Evolutionary conservation across 139 green algal species (phyloP).

Genomic region (Coelastrella sp.): DNA sequence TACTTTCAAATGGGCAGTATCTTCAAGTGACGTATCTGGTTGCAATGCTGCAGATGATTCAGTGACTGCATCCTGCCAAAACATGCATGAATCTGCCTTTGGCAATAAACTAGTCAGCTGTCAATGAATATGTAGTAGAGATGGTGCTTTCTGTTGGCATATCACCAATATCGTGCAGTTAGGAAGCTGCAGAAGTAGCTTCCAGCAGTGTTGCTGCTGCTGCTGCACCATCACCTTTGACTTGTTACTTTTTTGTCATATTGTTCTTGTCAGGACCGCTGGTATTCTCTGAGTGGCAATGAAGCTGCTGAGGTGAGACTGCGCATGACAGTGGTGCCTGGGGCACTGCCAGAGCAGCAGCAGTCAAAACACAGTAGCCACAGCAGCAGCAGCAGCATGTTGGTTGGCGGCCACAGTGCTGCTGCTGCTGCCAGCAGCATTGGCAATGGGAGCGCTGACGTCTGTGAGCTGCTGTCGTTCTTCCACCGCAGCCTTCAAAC

Average conservation of each 20-base stretch:
- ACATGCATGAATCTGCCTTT: too few relatives aligned
- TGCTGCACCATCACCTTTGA: too few relatives aligned
- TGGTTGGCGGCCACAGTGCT: background rate
- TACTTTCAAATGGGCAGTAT: too few relatives aligned
- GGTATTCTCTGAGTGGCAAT: constrained; percentile 54
- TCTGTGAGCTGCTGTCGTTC: constrained; percentile 50
- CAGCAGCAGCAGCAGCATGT: background rate
- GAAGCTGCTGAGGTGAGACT: constrained; percentile 56
- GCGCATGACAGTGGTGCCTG: constrained; percentile 54
- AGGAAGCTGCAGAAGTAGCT: background rate
- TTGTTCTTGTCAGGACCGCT: constrained; percentile 56
- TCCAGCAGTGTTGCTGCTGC: background rate
- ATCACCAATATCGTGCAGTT: background rate
- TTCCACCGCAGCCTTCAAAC: constrained; percentile 28
- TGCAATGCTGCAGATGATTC: too few relatives aligned
- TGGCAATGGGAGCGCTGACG: constrained; percentile 21
- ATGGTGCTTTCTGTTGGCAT: too few relatives aligned
- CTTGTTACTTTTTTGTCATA: too few relatives aligned
- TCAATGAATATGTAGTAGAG: too few relatives aligned
- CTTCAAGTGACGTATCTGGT: too few relatives aligned
- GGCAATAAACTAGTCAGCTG: too few relatives aligned
- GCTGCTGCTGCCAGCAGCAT: background rate
- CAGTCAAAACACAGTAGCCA: background rate
- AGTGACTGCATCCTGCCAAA: too few relatives aligned
- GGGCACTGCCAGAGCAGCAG: background rate